Conservation (phyloP, 208 protist species). For the Strigomonas culicis region DNA sequence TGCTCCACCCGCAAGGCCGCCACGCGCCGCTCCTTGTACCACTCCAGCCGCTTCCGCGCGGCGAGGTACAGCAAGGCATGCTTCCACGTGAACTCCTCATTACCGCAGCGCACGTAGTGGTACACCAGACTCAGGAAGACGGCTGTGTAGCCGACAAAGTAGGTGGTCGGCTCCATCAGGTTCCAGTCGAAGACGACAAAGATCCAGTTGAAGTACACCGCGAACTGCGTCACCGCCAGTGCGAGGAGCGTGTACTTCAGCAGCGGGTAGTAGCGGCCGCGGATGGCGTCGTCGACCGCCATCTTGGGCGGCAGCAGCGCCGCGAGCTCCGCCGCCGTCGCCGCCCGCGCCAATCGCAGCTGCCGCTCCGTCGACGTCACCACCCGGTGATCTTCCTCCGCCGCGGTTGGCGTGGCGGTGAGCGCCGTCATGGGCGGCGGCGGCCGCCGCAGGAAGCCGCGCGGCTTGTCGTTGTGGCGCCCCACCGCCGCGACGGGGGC, state of each 20-base stretch:
- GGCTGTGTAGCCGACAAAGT: constrained; percentile 71
- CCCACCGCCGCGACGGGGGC: no score
- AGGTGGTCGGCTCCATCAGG: constrained; percentile 81
- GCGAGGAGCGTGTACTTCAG: constrained; percentile 46
- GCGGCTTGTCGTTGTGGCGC: no score
- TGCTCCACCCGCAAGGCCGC: constrained; percentile 21
- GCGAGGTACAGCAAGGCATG: constrained; percentile 40
- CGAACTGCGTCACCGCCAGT: constrained; percentile 50
- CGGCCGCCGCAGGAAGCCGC: no score
- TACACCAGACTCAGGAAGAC: constrained; percentile 60
- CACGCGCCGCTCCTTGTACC: constrained; percentile 41
- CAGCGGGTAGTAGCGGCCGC: constrained; percentile 32
- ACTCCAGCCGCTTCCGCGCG: constrained; percentile 17
- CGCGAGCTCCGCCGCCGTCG: neutral
- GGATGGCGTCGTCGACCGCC: constrained; percentile 48
- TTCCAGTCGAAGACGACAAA: constrained; percentile 90
- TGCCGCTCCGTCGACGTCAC: constrained; percentile 23
- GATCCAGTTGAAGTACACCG: constrained; percentile 78
- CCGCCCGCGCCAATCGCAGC: neutral
- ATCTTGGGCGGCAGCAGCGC: constrained; percentile 15
- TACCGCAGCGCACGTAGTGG: constrained; percentile 53
- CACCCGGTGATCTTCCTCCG: constrained; percentile 21
- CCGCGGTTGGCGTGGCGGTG: neutral
- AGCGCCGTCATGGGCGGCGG: no score
- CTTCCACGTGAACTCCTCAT: constrained; percentile 52